These are phyloP conservation scores for Mycena citricolor DNA, from an alignment of 1,284 basidiomycete species.

Conservation along the genomic window DNA sequence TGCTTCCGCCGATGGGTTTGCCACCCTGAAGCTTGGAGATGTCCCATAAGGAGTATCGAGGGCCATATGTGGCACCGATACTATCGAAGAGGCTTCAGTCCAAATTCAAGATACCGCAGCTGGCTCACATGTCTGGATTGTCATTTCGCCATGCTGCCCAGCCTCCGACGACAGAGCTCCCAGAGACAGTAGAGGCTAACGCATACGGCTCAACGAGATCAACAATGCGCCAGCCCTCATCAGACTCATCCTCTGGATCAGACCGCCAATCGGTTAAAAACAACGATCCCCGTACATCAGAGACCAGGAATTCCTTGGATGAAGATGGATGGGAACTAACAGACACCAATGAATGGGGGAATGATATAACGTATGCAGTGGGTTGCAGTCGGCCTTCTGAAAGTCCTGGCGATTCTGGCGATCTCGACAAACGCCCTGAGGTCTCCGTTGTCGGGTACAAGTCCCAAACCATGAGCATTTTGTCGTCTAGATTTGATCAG, in stretches of 20 bases:
- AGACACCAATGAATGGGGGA: constrained; percentile 64
- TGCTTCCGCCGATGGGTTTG: constrained; percentile 60
- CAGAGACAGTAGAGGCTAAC: constrained; percentile 47
- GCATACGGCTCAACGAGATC: constrained; percentile 72
- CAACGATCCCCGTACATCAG: constrained; percentile 69
- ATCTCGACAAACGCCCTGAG: constrained; percentile 6
- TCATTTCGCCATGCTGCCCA: constrained; percentile 69
- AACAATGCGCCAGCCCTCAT: constrained; percentile 57
- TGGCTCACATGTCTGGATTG: constrained; percentile 62
- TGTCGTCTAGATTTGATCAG: constrained; percentile 69
- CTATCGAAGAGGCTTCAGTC: constrained; percentile 38
- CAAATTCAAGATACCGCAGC: constrained; percentile 7
- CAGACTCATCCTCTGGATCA: constrained; percentile 56
- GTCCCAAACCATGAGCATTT: constrained; percentile 83
- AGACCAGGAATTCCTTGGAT: constrained; percentile 73
- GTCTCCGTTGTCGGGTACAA: constrained; percentile 47
- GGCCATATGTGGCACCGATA: constrained; percentile 70
- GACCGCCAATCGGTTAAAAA: constrained; percentile 78
- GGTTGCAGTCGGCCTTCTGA: constrained; percentile 51
- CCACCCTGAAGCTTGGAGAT: constrained; percentile 68
- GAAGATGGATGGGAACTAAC: constrained; percentile 71
- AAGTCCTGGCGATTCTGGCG: constrained; percentile 10
- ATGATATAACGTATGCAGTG: constrained; percentile 71
- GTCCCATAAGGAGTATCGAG: constrained; percentile 73
- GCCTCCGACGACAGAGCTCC: constrained; percentile 48